A percentile compares a stretch with the other conserved stretches of the same genome.
phyloP scores from a whole-genome alignment of 768 basidiomycete genomes.

The Boletus coccyginus region DNA sequence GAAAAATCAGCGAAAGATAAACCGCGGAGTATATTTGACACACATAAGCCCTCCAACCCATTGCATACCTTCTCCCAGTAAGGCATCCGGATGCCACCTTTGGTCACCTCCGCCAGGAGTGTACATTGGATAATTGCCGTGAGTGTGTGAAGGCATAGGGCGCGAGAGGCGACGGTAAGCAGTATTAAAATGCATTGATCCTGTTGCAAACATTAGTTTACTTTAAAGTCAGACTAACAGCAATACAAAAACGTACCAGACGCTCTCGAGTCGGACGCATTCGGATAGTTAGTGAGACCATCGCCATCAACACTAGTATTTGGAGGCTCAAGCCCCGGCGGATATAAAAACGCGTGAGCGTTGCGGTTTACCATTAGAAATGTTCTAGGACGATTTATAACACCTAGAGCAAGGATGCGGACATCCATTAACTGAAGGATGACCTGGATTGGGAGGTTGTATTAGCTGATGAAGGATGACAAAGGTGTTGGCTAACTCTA shows the following conservation, averaged over 20 bases:
- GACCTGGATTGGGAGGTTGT: constrained; percentile 40
- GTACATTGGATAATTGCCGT: constrained; percentile 68
- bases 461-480: constrained; percentile 5
- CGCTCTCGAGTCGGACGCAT: constrained; percentile 1
- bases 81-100: constrained; percentile 54
- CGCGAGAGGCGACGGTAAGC: constrained; percentile 45
- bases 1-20: constrained; percentile 8
- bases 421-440: constrained; percentile 70
- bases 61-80: constrained; percentile 57
- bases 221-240: not conserved
- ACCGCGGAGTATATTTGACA: constrained; percentile 12
- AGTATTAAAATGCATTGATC: constrained; percentile 4
- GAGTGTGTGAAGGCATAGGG: constrained; percentile 54
- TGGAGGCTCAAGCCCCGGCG: constrained; percentile 54
- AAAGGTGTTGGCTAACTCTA: constrained; percentile 44
- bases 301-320: constrained; percentile 4
- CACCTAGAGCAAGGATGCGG: constrained; percentile 70
- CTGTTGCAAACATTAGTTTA: not conserved
- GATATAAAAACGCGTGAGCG: constrained; percentile 66
- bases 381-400: constrained; percentile 55
- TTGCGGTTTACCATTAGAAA: constrained; percentile 60
- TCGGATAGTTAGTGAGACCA: not conserved
- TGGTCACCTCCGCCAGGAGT: constrained; percentile 68
- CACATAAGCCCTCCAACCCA: constrained; percentile 78
- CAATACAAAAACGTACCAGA: constrained; percentile 3